Base-by-base conservation (phyloP, 441 rosid genomes). In the Populus hybrid region DNA sequence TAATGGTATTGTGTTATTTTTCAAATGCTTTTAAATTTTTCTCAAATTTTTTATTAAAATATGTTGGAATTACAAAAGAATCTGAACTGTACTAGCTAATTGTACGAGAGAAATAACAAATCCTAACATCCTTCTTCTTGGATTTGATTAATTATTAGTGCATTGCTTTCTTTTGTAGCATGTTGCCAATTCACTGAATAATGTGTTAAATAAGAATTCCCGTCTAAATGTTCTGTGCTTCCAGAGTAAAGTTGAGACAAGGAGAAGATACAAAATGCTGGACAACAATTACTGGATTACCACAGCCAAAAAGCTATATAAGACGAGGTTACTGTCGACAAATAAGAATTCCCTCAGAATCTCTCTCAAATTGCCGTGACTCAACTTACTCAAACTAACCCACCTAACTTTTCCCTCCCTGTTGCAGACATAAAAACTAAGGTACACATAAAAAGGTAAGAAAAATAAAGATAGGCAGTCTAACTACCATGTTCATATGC, bases 401-500 rank as follows among this genome's bases (percentile, higher is more conserved):
- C 81, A 79, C 83, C 79, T 78, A 77, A 79, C 71, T 21, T 23
- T 24, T 80, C 12, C 76, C 50, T 76, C 80, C 57, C 53, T 57
- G 32, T 75, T 64, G 78, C 81, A 79, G 82, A 76, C 83, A 77
- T 73, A 81, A 80, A 79, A 83, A 82, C 73, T 9, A 76, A 63
- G 80, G 80, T 81, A 82, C 79, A 81, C 63, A 80, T 61, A 76
- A 82, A 81, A 75, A 40, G 75, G 77, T 67, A 40, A 50, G 83
- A 76, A 81, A 34, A 84, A 76, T 69, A 76, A 77, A 75, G 82
- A 76, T 74, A 72, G 82, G 68, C 74, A 72, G 64, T 59, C 73
- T 82, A 78, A 81, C 82, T 59, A 78, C 82, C 84, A 72, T 67
- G 82, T 85, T 6, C 81, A 72, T 84, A 34, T 79, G 80, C 82